Conservation (phyloP, 331 rosid species). For the Ulmus americana region DNA sequence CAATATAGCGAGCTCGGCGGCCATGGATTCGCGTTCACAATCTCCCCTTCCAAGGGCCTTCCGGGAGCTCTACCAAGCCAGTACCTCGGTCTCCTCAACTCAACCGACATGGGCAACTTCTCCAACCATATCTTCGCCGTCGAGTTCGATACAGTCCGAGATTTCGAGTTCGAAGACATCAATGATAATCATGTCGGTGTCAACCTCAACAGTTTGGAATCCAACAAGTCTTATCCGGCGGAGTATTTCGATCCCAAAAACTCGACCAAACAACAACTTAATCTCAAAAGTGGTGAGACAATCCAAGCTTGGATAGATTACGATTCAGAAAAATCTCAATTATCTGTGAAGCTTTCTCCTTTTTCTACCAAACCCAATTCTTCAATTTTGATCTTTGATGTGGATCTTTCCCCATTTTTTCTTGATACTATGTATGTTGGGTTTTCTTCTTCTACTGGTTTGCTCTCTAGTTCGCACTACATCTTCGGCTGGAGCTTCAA, state of each 20-base stretch:
- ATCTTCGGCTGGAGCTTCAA: constrained; percentile 65
- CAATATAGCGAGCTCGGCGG: constrained; percentile 60
- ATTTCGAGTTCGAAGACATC: constrained; percentile 54
- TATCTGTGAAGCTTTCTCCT: constrained; percentile 50
- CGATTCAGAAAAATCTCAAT: constrained; percentile 21
- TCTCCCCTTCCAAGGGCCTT: constrained; percentile 40
- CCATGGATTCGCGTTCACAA: constrained; percentile 68
- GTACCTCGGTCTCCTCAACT: constrained; percentile 56
- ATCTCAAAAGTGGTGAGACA: constrained; percentile 40
- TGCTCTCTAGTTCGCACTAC: constrained; percentile 52
- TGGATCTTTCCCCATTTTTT: constrained; percentile 51
- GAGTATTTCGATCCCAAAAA: constrained; percentile 18
- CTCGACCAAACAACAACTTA: constrained; percentile 24
- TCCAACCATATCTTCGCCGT: constrained; percentile 61
- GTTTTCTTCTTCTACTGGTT: constrained; percentile 67
- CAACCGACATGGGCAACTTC: constrained; percentile 43
- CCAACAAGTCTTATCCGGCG: constrained; percentile 42
- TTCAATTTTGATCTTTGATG: constrained; percentile 37
- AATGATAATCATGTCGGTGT: constrained; percentile 60
- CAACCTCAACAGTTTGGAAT: constrained; percentile 48
- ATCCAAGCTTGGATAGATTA: constrained; percentile 65
- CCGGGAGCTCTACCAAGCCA: constrained; percentile 45
- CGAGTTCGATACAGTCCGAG: constrained; percentile 65
- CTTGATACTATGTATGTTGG: constrained; percentile 60
- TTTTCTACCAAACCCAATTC: constrained; percentile 42